These are phyloP conservation scores for Phytophthora aleatoria DNA, from an alignment of 352 stramenopile species.

Conservation along the genomic window DNA sequence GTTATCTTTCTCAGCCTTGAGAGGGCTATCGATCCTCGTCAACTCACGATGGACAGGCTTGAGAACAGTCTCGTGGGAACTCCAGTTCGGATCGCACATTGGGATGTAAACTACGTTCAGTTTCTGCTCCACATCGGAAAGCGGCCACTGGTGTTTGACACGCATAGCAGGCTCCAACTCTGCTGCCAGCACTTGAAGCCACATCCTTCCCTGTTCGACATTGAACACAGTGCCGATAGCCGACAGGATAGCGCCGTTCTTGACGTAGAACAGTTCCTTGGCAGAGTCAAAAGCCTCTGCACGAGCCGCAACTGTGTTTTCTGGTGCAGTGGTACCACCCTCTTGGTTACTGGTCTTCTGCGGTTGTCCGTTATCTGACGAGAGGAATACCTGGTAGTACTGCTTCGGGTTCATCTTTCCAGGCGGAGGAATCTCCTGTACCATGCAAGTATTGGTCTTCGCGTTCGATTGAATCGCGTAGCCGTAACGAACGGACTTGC, in stretches of 20 bases:
- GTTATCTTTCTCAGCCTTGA: conserved; percentile 31
- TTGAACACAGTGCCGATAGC: conserved; percentile 63
- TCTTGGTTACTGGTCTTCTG: conserved; percentile 30
- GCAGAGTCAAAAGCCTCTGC: conserved; percentile 42
- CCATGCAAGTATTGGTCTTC: conserved; percentile 79
- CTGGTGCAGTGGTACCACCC: conserved; percentile 7
- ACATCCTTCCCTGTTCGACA: conserved; percentile 51
- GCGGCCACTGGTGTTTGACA: conserved; percentile 37
- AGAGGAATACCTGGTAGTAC: conserved; percentile 53
- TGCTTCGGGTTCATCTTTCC: conserved; percentile 64
- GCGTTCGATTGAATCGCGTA: conserved; percentile 81
- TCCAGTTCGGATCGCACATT: conserved; percentile 39
- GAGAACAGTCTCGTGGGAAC: conserved; percentile 40
- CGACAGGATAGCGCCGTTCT: conserved; percentile 51
- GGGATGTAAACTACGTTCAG: conserved; percentile 66
- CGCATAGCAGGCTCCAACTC: conserved; percentile 58
- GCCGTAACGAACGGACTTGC: conserved; percentile 41
- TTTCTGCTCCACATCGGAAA: conserved; percentile 48
- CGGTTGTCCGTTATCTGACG: conserved; percentile 9
- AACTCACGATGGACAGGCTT: conserved; percentile 51
- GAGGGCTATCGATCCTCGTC: conserved; percentile 45
- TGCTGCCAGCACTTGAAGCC: conserved; percentile 62
- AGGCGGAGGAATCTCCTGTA: conserved; percentile 66
- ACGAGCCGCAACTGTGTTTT: conserved; percentile 36
- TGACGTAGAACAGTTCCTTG: conserved; percentile 63